Evolutionary conservation across 1,284 basidiomycete species (phyloP).

Genomic region (Rhodofomes roseus): DNA sequence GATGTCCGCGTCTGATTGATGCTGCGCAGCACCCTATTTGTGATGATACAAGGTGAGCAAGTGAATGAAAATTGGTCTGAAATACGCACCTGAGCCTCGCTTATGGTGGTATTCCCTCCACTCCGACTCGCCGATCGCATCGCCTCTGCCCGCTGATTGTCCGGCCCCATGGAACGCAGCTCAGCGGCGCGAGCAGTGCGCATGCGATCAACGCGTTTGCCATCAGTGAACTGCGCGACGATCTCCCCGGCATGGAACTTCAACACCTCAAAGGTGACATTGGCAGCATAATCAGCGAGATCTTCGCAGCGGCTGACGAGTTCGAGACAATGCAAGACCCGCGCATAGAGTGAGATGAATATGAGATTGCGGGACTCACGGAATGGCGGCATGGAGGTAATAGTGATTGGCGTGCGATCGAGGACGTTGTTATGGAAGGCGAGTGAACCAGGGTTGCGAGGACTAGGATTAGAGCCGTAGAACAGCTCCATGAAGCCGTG

Average conservation of each 20-base stretch:
- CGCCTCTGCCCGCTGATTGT: too few species aligned
- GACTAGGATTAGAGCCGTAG: conserved; percentile 15
- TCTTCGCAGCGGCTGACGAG: conserved; percentile 19
- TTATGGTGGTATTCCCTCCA: too few species aligned
- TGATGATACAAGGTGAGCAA: too few species aligned
- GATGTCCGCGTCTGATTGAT: too few species aligned
- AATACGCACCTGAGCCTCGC: too few species aligned
- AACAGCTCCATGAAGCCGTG: conserved; percentile 30
- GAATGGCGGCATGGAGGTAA: conserved; percentile 31
- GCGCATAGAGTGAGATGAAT: conserved; percentile 33
- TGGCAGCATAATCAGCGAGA: conserved; percentile 20
- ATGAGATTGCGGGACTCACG: conserved; percentile 32
- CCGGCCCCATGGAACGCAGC: too few species aligned
- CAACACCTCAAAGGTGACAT: background rate
- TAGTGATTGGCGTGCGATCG: conserved; percentile 29
- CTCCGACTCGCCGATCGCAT: too few species aligned
- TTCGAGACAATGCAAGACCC: conserved; percentile 32
- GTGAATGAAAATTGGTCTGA: too few species aligned
- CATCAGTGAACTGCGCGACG: background rate
- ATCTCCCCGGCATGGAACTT: background rate
- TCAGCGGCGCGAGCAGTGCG: background rate
- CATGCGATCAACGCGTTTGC: background rate
- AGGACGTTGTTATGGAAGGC: conserved; percentile 29
- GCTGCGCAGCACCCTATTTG: too few species aligned
- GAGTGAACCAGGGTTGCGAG: conserved; percentile 29